Percentiles rank a stretch among this genome's conserved stretches.
phyloP scores from a whole-genome alignment of 768 basidiomycete species.

The Mycena metata region DNA sequence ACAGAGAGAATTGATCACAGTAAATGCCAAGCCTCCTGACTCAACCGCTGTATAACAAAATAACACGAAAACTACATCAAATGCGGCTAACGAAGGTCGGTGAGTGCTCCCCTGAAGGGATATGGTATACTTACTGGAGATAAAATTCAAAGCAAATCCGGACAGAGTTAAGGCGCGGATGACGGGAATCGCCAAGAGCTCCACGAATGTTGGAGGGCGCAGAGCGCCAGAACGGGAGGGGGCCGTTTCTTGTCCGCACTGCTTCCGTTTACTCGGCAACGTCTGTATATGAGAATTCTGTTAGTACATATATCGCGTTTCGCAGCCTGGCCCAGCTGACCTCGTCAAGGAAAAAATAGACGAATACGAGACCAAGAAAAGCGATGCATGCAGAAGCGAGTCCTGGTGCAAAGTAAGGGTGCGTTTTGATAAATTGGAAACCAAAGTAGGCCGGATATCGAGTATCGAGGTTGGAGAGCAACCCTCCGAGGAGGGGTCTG shows the following conservation, averaged over 20 bases:
- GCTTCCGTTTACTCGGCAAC: slow-evolving; percentile 52
- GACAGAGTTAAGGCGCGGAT: slow-evolving; percentile 65
- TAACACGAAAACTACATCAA: slow-evolving; percentile 74
- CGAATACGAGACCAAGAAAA: slow-evolving; percentile 54
- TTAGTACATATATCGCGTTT: slow-evolving; percentile 25
- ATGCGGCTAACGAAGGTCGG: slow-evolving; percentile 52
- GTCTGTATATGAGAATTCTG: slow-evolving; percentile 42
- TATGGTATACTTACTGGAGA: slow-evolving; percentile 49
- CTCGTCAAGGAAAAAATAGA: slow-evolving; percentile 66
- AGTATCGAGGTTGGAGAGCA: slow-evolving; percentile 65
- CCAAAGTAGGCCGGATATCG: slow-evolving; percentile 61
- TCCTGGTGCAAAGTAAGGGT: slow-evolving; percentile 76
- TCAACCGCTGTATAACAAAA: slow-evolving; percentile 72
- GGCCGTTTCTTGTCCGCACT: slow-evolving; percentile 6
- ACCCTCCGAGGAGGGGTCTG: slow-evolving; percentile 73
- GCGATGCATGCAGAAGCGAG: slow-evolving; percentile 58
- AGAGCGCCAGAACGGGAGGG: neutral
- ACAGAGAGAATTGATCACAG: slow-evolving; percentile 30
- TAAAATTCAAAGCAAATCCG: slow-evolving; percentile 62
- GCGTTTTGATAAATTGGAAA: slow-evolving; percentile 57
- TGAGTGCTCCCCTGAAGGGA: too few relatives aligned
- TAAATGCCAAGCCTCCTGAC: slow-evolving; percentile 60
- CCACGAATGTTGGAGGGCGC: slow-evolving; percentile 44
- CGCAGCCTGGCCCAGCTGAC: slow-evolving; percentile 46
- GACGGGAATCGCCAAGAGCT: slow-evolving; percentile 64